Conservation (phyloP, 1,284 basidiomycete genomes). For the Mycosarcoma mackinlayi region DNA sequence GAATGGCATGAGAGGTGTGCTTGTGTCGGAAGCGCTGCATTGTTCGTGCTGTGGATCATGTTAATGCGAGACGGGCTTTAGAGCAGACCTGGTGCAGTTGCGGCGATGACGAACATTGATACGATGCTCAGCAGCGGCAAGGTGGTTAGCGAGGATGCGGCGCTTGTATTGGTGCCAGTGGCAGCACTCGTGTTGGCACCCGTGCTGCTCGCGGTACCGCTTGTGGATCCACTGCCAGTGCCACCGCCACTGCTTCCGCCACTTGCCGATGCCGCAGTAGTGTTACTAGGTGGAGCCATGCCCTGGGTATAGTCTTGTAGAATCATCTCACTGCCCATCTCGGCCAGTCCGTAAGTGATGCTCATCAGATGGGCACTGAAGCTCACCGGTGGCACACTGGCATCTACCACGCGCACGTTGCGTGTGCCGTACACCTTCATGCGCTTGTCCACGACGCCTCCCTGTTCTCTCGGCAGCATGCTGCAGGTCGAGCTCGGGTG, state of each 20-base stretch:
- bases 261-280: not conserved
- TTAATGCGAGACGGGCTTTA: too few relatives aligned
- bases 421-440: constrained; percentile 57
- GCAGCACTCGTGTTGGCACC: not conserved
- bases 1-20: too few relatives aligned
- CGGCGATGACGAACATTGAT: too few relatives aligned
- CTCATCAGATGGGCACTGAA: constrained; percentile 71
- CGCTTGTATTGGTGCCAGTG: not conserved
- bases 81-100: too few relatives aligned
- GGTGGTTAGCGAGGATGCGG: not conserved
- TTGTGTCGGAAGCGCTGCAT: too few relatives aligned
- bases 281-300: not conserved
- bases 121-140: too few relatives aligned
- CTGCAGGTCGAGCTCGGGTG: constrained; percentile 70
- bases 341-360: constrained; percentile 74
- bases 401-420: constrained; percentile 57
- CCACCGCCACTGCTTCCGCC: not conserved
- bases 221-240: not conserved
- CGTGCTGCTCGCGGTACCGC: not conserved
- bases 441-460: constrained; percentile 61
- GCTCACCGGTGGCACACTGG: constrained; percentile 65
- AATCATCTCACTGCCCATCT: constrained; percentile 57
- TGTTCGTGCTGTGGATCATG: too few relatives aligned
- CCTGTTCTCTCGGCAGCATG: constrained; percentile 55
- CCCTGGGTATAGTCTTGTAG: constrained; percentile 10